phyloP scores from a whole-genome alignment of 1,139 yeast genomes.

The Debaryomyces robertsiae region DNA sequence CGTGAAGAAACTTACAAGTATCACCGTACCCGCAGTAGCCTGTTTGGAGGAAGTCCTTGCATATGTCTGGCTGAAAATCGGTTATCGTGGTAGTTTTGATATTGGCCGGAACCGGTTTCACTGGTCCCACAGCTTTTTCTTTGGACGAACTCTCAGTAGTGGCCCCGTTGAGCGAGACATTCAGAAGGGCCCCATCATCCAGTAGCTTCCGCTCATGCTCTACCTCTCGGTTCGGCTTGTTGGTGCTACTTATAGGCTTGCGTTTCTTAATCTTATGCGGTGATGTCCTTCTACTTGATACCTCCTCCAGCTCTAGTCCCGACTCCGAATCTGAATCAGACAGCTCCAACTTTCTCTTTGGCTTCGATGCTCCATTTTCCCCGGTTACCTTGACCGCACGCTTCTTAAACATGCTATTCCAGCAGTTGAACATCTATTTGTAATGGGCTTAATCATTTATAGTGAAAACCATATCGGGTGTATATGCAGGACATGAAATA shows the following conservation, averaged over 20 bases:
- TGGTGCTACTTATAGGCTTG: conserved; percentile 2
- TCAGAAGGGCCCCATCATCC: background rate
- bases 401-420: conserved; percentile 36
- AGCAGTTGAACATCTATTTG: background rate
- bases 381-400: conserved; percentile 25
- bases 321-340: conserved; percentile 9
- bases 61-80: conserved; percentile 92
- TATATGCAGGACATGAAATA: conserved; percentile 5
- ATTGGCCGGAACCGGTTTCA: conserved; percentile 47
- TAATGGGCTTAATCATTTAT: background rate
- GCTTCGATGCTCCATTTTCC: conserved; percentile 13
- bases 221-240: conserved; percentile 6
- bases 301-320: conserved; percentile 2
- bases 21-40: conserved; percentile 99
- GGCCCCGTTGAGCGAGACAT: conserved; percentile 8
- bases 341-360: conserved; percentile 22
- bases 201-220: background rate
- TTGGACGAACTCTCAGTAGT: background rate
- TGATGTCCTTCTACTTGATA: conserved; percentile 3
- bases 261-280: conserved; percentile 7
- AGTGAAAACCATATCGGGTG: background rate
- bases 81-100: conserved; percentile 73
- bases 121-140: conserved; percentile 14
- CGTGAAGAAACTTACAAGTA: conserved; percentile 92
- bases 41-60: conserved; percentile 88